Conservation (phyloP, 345 rosid species). For the Eucalyptus lansdowneana region DNA sequence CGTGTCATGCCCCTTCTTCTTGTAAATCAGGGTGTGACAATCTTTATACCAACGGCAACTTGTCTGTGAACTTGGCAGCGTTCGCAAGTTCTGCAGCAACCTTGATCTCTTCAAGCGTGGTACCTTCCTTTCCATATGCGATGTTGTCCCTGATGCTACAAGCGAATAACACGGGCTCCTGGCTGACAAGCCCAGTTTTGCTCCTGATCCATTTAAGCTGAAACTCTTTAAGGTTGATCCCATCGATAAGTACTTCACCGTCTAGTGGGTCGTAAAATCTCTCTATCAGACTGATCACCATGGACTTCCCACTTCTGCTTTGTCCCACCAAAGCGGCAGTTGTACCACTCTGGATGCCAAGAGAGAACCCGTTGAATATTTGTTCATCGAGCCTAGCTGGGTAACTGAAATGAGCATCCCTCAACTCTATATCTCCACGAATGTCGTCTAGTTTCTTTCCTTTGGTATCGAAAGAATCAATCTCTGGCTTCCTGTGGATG, state of each 20-base stretch:
- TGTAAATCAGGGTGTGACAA: too few species aligned
- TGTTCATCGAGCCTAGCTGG: constrained; percentile 26
- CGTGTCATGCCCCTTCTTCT: too few species aligned
- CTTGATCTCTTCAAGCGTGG: constrained; percentile 14
- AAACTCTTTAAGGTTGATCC: constrained; percentile 16
- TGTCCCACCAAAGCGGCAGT: constrained; percentile 30
- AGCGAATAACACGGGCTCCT: constrained; percentile 24
- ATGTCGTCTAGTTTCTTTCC: constrained; percentile 16
- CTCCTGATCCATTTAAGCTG: constrained; percentile 25
- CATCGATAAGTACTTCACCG: constrained; percentile 17
- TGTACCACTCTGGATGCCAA: constrained; percentile 11
- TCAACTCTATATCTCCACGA: constrained; percentile 17
- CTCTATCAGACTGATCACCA: constrained; percentile 22
- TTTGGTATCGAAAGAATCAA: constrained; percentile 7
- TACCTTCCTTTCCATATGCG: constrained; percentile 21
- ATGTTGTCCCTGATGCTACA: constrained; percentile 23
- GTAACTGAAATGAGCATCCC: constrained; percentile 18
- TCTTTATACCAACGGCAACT: constrained; percentile 16
- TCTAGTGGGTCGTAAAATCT: constrained; percentile 22
- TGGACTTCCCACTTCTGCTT: constrained; percentile 36
- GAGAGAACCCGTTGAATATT: constrained; percentile 19
- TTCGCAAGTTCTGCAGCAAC: constrained; percentile 23
- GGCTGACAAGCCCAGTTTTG: constrained; percentile 28
- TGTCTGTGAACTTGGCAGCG: constrained; percentile 27
- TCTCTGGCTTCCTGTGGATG: constrained; percentile 15